phyloP scores from a whole-genome alignment of 768 basidiomycete genomes.

The Rhizopogon vesiculosus region DNA sequence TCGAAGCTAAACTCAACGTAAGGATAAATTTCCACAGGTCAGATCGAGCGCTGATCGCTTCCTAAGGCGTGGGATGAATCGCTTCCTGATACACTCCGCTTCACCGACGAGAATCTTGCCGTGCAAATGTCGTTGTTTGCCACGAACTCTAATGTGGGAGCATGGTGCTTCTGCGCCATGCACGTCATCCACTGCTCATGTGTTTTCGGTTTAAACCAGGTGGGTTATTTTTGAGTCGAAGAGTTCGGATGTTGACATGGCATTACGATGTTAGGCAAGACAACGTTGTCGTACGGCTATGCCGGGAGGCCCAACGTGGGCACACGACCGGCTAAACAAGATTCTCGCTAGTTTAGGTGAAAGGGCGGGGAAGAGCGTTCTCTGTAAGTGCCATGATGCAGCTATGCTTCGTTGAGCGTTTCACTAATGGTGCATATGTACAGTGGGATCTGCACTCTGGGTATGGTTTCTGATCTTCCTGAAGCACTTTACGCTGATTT shows the following conservation, averaged over 20 bases:
- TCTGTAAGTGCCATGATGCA: conserved; percentile 33
- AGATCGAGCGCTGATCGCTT: conserved; percentile 6
- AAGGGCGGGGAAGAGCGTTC: conserved; percentile 38
- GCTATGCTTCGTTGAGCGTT: conserved; percentile 30
- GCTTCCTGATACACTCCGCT: conserved; percentile 69
- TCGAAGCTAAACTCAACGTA: conserved; percentile 39
- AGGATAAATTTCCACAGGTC: conserved; percentile 4
- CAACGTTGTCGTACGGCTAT: conserved; percentile 26
- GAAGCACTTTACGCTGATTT: conserved; percentile 21
- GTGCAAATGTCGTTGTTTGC: conserved; percentile 76
- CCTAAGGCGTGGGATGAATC: conserved; percentile 58
- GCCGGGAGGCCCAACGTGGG: conserved; percentile 24
- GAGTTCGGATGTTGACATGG: background rate
- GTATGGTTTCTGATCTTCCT: conserved; percentile 36
- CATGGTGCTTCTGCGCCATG: conserved; percentile 78
- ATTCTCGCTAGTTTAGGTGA: conserved; percentile 35
- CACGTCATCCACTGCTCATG: conserved; percentile 71
- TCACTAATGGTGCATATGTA: conserved; percentile 18
- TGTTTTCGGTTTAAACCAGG: conserved; percentile 57
- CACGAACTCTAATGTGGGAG: conserved; percentile 71
- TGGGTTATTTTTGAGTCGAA: conserved; percentile 29
- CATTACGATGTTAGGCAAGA: conserved; percentile 17
- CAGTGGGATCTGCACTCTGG: conserved; percentile 62
- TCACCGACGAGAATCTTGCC: conserved; percentile 62
- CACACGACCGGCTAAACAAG: conserved; percentile 34